Evolutionary conservation across 345 rosid species (phyloP).

Genomic region (Linum usitatissimum): DNA sequence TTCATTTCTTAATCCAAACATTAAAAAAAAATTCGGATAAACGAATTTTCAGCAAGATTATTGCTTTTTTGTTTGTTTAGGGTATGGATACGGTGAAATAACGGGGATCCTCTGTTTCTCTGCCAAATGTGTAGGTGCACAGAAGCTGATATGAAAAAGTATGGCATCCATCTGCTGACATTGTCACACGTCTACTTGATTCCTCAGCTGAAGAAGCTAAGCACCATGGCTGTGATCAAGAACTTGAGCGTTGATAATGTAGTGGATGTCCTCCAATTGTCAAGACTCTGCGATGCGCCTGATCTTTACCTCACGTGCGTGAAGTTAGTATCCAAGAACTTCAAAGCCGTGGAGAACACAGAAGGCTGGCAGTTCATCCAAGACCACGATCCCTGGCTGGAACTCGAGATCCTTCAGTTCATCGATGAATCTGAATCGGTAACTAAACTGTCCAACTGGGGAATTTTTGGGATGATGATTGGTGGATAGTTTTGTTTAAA

Average conservation of each 20-base stretch:
- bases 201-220: conserved; percentile 53
- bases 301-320: conserved; percentile 54
- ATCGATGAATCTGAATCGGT: conserved; percentile 68
- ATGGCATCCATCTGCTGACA: conserved; percentile 62
- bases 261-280: conserved; percentile 69
- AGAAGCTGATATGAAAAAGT: conserved; percentile 53
- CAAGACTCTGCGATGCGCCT: conserved; percentile 69
- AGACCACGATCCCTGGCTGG: conserved; percentile 57
- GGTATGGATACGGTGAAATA: neutral
- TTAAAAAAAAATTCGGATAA: neutral
- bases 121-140: conserved; percentile 30
- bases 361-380: conserved; percentile 85
- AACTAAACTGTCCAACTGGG: neutral
- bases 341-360: conserved; percentile 45
- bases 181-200: conserved; percentile 71
- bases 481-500: neutral
- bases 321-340: conserved; percentile 36
- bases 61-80: neutral
- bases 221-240: conserved; percentile 33
- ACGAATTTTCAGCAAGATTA: neutral
- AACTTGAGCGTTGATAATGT: conserved; percentile 54
- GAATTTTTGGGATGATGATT: neutral
- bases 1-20: too few species aligned
- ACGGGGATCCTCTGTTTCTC: neutral
- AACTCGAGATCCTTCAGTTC: conserved; percentile 71